Evolutionary conservation across 108 stramenopile genomes (phyloP).

Genomic region (Cyclotella baltica): DNA sequence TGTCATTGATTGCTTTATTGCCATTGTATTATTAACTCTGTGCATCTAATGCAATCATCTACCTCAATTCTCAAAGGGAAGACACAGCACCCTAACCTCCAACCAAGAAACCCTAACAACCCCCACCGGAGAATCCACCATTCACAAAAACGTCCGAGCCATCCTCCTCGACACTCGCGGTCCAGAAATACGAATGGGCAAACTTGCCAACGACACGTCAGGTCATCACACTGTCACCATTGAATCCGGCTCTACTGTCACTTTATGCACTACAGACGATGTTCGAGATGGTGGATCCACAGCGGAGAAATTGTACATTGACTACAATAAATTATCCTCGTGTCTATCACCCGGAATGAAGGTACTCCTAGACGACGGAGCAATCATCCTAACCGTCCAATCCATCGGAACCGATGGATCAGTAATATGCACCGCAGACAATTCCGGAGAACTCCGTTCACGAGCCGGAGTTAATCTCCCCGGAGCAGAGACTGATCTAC

Average conservation of each 20-base stretch:
- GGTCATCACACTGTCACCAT: slow-evolving; percentile 81
- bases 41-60: neutral
- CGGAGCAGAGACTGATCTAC: slow-evolving; percentile 90
- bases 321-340: slow-evolving; percentile 70
- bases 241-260: slow-evolving; percentile 64
- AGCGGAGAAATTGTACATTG: slow-evolving; percentile 81
- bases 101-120: slow-evolving; percentile 8
- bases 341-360: slow-evolving; percentile 80
- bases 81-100: slow-evolving; percentile 28
- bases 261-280: slow-evolving; percentile 66
- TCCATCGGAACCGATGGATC: slow-evolving; percentile 60
- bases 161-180: slow-evolving; percentile 93
- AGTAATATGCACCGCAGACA: slow-evolving; percentile 78
- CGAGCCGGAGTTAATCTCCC: slow-evolving; percentile 98
- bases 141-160: slow-evolving; percentile 76
- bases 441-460: slow-evolving; percentile 85
- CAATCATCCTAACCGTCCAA: slow-evolving; percentile 86
- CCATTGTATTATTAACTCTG: slow-evolving; percentile 1
- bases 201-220: slow-evolving; percentile 73
- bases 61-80: neutral
- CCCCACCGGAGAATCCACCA: slow-evolving; percentile 43
- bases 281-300: slow-evolving; percentile 64
- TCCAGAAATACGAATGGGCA: slow-evolving; percentile 94
- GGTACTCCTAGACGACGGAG: slow-evolving; percentile 97
- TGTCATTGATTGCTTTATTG: slow-evolving; percentile 11